Conservation (phyloP, 2,329 filamentous ascomycete species). For the Claviceps humidiphila region DNA sequence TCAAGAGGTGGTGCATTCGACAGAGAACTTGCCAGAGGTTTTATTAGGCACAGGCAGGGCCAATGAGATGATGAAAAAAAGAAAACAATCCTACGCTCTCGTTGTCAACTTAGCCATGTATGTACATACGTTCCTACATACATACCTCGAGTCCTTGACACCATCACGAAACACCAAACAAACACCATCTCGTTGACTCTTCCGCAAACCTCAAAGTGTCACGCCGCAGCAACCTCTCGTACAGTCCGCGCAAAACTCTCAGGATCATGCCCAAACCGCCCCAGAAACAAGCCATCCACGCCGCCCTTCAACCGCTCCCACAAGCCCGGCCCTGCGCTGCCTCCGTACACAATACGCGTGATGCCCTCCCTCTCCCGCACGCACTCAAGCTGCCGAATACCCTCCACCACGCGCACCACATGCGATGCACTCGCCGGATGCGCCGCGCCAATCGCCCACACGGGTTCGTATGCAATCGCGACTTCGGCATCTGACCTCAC, state of each 20-base stretch:
- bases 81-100: no score
- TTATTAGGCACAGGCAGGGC: no score
- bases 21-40: no score
- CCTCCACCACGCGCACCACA: slow-evolving; percentile 55
- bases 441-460: slow-evolving; percentile 73
- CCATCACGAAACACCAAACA: no score
- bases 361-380: slow-evolving; percentile 37
- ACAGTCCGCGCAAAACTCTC: slow-evolving; percentile 60
- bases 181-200: no score
- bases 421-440: slow-evolving; percentile 60
- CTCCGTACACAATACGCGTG: slow-evolving; percentile 66
- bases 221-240: slow-evolving; percentile 47
- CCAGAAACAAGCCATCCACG: slow-evolving; percentile 70
- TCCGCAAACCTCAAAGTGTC: neutral
- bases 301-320: slow-evolving; percentile 54
- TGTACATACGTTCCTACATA: no score
- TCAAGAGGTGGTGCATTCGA: no score
- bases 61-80: no score
- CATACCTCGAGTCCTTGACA: no score
- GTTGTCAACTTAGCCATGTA: no score
- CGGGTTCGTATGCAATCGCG: slow-evolving; percentile 73
- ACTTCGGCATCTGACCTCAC: slow-evolving; percentile 53
- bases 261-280: slow-evolving; percentile 68
- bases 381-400: slow-evolving; percentile 42
- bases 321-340: slow-evolving; percentile 67